Percentiles rank a stretch among this genome's conserved stretches.
Evolutionary conservation across 768 basidiomycete genomes (phyloP).

Genomic region (Hygrocybe punicea): DNA sequence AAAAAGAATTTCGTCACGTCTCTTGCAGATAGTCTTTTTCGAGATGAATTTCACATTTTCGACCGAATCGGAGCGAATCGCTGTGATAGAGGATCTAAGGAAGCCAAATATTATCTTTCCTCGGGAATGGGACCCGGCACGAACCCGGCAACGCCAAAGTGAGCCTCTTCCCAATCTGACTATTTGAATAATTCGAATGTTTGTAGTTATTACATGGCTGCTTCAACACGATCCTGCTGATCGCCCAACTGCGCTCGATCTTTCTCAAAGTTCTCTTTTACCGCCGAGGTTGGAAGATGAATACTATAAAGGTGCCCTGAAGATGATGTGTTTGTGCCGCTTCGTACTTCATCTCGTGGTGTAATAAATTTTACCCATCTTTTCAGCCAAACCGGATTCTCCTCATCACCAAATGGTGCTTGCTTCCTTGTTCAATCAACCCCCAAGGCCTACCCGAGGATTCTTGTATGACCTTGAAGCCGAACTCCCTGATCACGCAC

Average conservation of each 20-base stretch:
- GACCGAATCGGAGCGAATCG: conserved; percentile 80
- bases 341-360: not conserved
- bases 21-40: conserved; percentile 83
- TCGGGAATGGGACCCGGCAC: conserved; percentile 60
- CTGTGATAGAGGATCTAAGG: conserved; percentile 75
- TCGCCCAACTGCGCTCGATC: conserved; percentile 77
- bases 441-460: conserved; percentile 58
- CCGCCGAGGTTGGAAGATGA: conserved; percentile 80
- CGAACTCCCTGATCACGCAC: conserved; percentile 65
- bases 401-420: conserved; percentile 77
- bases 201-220: conserved; percentile 73
- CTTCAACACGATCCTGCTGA: conserved; percentile 77
- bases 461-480: conserved; percentile 73
- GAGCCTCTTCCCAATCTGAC: conserved; percentile 23
- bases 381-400: conserved; percentile 71
- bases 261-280: conserved; percentile 74
- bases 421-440: conserved; percentile 72
- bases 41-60: conserved; percentile 90
- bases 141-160: conserved; percentile 68
- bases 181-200: not conserved
- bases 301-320: conserved; percentile 75
- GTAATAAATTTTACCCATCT: not conserved
- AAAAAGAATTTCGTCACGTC: not conserved
- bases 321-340: conserved; percentile 60
- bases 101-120: conserved; percentile 76